Conservation (phyloP, 768 basidiomycete genomes). For the Dioszegia aurantiaca region DNA sequence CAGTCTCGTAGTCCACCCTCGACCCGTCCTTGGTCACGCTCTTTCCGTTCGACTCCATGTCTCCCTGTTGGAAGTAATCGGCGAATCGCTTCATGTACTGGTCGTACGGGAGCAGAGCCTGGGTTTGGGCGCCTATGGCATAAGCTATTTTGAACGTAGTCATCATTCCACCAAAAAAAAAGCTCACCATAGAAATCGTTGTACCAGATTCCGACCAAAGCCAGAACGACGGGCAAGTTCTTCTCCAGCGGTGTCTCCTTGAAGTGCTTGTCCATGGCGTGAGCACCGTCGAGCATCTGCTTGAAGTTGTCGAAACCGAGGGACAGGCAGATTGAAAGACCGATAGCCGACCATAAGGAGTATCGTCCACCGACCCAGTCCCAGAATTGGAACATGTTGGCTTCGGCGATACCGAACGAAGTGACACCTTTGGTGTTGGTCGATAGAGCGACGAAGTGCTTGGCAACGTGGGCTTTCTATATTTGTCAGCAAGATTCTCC, state of each 20-base stretch:
- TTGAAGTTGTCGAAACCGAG: slow-evolving; percentile 95
- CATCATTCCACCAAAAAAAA: neutral
- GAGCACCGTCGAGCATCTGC: slow-evolving; percentile 81
- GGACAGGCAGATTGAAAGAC: slow-evolving; percentile 85
- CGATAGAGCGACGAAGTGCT: slow-evolving; percentile 97
- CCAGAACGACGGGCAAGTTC: slow-evolving; percentile 88
- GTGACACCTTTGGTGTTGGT: slow-evolving; percentile 94
- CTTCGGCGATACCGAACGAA: slow-evolving; percentile 80
- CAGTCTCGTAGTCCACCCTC: slow-evolving; percentile 92
- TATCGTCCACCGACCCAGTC: slow-evolving; percentile 99
- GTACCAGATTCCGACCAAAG: slow-evolving; percentile 92
- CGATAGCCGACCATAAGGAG: slow-evolving; percentile 97
- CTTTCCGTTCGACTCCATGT: slow-evolving; percentile 99
- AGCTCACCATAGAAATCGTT: slow-evolving; percentile 84
- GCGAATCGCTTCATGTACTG: slow-evolving; percentile 99
- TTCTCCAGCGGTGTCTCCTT: slow-evolving; percentile 78
- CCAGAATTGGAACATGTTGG: slow-evolving; percentile 99
- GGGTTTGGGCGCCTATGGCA: slow-evolving; percentile 76
- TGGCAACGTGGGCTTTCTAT: slow-evolving; percentile 81
- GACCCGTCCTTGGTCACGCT: slow-evolving; percentile 89
- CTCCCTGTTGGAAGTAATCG: slow-evolving; percentile 99
- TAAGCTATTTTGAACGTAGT: slow-evolving; percentile 16
- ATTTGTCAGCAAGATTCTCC: slow-evolving; percentile 1
- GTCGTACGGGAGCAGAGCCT: slow-evolving; percentile 92
- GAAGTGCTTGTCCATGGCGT: slow-evolving; percentile 98